Evolutionary conservation across 306 rosid species (phyloP), one percentile per base, ranked within the genome.

Genomic region (Pterocarpus macrocarpus): DNA sequence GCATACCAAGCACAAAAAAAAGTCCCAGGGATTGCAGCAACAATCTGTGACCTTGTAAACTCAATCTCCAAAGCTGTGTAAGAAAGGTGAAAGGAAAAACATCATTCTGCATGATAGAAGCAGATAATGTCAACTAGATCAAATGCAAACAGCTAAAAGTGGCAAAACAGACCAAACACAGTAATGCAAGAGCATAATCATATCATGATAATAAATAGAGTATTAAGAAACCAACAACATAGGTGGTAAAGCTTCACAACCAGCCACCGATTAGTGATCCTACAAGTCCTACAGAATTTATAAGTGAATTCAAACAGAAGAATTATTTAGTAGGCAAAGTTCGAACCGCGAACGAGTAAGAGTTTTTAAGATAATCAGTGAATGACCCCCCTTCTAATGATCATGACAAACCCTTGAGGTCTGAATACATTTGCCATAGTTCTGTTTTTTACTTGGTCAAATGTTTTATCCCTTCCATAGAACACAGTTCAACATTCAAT

Each of bases 1-100:
- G 97, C 99, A 84, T 96, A 96, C 99, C 99, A 96, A 43, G 92
- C 98, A 87, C 99, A 96, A 80, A 96, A 96, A 62, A 96, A 96
- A 28, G 97, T 87, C 76, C 98, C 99, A 52, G 99, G 98, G 64
- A 96, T 83, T 47, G 97, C 94, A 81, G 99, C 94, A 83, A 96
- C 76, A 32, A 94, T 65, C 83, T 96, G 99, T 73, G 98, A 92
- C 85, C 86, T 94, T 75, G 99, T 96, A 86, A 96, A 96, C 83
- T 96, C 98, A 74, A 96, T 83, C 97, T 96, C 97, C 86, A 96
- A 55, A 83, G 98, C 99, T 96, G 97, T 89, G 81, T 58, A 90
- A 90, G 89, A 90, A 88, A 85, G 56, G 87, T 76, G 77, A 3
- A 85, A 90, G 91, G 79, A 80, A 92, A 91, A 70, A 86, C 64